phyloP scores from a whole-genome alignment of 768 basidiomycete species.

The Suillus placidus region DNA sequence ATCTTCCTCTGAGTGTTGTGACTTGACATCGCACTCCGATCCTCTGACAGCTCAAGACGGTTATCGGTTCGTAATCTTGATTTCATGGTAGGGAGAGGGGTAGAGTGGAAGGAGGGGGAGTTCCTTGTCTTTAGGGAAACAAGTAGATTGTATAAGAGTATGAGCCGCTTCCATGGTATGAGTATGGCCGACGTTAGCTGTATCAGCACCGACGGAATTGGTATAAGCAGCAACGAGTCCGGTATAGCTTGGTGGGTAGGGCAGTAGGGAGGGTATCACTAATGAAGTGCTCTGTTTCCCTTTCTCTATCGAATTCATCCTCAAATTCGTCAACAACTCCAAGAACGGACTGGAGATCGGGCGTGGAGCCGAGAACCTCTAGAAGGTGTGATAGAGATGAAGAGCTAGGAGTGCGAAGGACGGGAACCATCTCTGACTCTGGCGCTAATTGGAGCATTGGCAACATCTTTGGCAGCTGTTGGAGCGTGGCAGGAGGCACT shows the following conservation, averaged over 20 bases:
- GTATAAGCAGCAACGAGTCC: conserved; percentile 5
- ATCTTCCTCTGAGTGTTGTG: conserved; percentile 27
- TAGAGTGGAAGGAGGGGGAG: conserved; percentile 25
- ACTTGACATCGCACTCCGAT: conserved; percentile 16
- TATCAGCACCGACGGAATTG: conserved; percentile 3
- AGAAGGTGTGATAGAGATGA: conserved; percentile 35
- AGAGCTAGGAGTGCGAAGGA: conserved; percentile 34
- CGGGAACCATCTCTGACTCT: conserved; percentile 28
- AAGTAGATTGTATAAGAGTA: conserved; percentile 2
- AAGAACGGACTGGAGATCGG: conserved; percentile 17
- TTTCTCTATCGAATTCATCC: conserved; percentile 7
- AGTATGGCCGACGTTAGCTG: conserved; percentile 1
- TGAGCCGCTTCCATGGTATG: conserved; percentile 3
- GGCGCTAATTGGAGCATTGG: conserved; percentile 11
- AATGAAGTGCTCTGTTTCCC: background rate
- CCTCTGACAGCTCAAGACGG: conserved; percentile 23
- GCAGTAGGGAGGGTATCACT: background rate
- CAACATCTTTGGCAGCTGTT: conserved; percentile 9
- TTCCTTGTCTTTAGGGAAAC: conserved; percentile 29
- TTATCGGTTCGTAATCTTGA: conserved; percentile 24
- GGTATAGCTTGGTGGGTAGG: background rate
- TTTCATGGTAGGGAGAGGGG: conserved; percentile 4
- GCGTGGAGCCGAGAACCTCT: conserved; percentile 32
- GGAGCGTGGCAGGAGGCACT: conserved; percentile 10
- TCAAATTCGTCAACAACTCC: conserved; percentile 6